A percentile compares a stretch with the other conserved stretches of the same genome.
Evolutionary conservation across 2,329 filamentous ascomycete species (phyloP).

Genomic region (Pleomassaria siparia): DNA sequence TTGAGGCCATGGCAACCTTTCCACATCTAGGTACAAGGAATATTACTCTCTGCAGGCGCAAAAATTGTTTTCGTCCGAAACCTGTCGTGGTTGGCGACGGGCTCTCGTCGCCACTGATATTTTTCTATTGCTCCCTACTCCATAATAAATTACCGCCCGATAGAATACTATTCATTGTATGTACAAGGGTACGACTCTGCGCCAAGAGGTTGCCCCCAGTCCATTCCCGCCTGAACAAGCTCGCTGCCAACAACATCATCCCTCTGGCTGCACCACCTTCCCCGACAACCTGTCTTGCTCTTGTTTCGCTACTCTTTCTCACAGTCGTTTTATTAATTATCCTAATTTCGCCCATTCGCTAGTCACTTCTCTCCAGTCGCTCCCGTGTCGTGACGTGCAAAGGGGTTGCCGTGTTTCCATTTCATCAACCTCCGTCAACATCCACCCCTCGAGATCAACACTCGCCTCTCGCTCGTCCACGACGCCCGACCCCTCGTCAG

Average conservation of each 20-base stretch:
- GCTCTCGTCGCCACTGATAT: background rate
- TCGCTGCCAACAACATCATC: conserved; percentile 18
- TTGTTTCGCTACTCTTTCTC: conserved; percentile 26
- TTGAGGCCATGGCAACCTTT: no score
- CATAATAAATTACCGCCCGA: background rate
- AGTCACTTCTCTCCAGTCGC: background rate
- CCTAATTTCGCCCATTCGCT: conserved; percentile 18
- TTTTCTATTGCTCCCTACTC: background rate
- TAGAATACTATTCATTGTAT: background rate
- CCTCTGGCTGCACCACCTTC: conserved; percentile 4
- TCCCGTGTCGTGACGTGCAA: conserved; percentile 2
- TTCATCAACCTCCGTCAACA: background rate
- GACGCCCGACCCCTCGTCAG: conserved; percentile 2
- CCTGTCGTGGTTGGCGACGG: background rate
- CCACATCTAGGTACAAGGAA: no score
- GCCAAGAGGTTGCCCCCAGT: background rate
- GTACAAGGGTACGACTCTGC: background rate
- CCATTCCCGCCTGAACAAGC: conserved; percentile 6
- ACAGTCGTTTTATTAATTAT: conserved; percentile 27
- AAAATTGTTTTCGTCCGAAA: no score
- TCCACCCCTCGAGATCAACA: background rate
- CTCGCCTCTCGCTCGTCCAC: background rate
- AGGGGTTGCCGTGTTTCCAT: background rate
- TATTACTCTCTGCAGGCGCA: no score
- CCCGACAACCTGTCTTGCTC: conserved; percentile 15